A percentile compares a stretch with the other conserved stretches of the same genome.
phyloP scores from a whole-genome alignment of 1,139 yeast genomes.

The Magnusiomyces ingens region DNA sequence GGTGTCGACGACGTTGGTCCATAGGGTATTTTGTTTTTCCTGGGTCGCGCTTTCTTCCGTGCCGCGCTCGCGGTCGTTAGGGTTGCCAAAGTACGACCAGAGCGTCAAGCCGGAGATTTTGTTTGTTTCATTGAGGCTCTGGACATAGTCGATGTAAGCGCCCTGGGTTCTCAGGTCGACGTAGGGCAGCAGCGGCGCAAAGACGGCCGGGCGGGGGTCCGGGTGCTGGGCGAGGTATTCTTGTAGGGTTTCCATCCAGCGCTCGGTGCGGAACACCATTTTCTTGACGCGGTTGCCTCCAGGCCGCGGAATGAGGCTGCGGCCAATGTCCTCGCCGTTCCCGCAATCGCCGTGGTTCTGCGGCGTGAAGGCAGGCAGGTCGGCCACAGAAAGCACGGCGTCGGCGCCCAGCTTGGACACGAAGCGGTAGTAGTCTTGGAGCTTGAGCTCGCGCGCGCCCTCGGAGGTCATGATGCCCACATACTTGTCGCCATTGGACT shows the following conservation, averaged over 20 bases:
- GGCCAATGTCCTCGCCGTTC: neutral
- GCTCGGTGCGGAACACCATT: conserved; percentile 31
- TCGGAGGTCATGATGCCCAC: conserved; percentile 34
- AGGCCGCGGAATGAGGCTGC: conserved; percentile 17
- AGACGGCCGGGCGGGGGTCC: conserved; percentile 16
- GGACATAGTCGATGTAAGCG: conserved; percentile 23
- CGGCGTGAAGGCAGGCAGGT: conserved; percentile 29
- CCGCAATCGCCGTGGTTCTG: neutral
- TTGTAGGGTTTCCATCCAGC: conserved; percentile 30
- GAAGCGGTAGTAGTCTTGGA: conserved; percentile 24
- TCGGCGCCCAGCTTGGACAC: conserved; percentile 27
- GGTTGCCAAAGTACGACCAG: conserved; percentile 19
- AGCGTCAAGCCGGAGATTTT: conserved; percentile 24
- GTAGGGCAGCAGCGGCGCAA: conserved; percentile 33
- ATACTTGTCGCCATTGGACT: conserved; percentile 30
- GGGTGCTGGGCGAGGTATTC: conserved; percentile 1
- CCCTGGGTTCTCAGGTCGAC: conserved; percentile 22
- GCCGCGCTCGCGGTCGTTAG: conserved; percentile 8
- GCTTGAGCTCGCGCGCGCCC: conserved; percentile 30
- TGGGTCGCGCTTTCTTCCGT: neutral
- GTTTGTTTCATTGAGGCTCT: conserved; percentile 15
- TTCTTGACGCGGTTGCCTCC: conserved; percentile 35
- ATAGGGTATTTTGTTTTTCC: conserved; percentile 16
- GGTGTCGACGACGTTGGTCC: conserved; percentile 14
- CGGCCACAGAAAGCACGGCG: conserved; percentile 30